Percentiles rank a stretch among this genome's conserved stretches.
These are phyloP conservation scores for Ceratobasidium sp. DNA, from an alignment of 1,284 basidiomycete species.

Conservation along the genomic window DNA sequence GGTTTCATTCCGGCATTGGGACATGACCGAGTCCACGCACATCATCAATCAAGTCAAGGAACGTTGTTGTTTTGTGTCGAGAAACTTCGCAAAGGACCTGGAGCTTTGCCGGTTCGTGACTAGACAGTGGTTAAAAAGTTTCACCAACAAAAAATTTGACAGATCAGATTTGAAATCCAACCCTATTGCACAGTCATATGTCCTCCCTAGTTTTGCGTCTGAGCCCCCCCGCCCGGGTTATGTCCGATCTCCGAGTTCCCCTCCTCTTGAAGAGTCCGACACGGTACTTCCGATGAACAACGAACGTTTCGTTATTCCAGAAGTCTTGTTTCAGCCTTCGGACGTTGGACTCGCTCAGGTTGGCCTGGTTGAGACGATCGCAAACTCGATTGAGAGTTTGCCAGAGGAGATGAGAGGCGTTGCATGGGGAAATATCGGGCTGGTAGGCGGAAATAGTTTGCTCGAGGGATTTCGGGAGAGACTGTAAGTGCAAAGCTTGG, in stretches of 20 bases:
- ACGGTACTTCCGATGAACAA: constrained; percentile 88
- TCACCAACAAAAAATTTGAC: too few species aligned
- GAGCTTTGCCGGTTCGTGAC: constrained; percentile 87
- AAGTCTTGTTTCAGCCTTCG: constrained; percentile 86
- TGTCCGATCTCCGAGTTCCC: constrained; percentile 61
- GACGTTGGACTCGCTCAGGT: constrained; percentile 86
- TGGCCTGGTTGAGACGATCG: constrained; percentile 79
- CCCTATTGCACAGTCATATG: constrained; percentile 82
- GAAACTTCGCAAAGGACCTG: constrained; percentile 73
- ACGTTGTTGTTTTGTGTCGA: constrained; percentile 85
- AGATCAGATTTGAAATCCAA: constrained; percentile 55
- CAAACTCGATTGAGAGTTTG: constrained; percentile 73
- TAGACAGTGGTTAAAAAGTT: too few species aligned
- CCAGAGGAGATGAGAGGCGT: constrained; percentile 83
- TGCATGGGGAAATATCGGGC: constrained; percentile 92
- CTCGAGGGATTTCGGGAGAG: constrained; percentile 77
- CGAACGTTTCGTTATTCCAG: constrained; percentile 89
- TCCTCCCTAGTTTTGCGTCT: constrained; percentile 85
- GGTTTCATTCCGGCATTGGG: constrained; percentile 94
- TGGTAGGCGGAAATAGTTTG: constrained; percentile 84
- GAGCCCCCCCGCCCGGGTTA: constrained; percentile 66
- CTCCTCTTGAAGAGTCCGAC: constrained; percentile 50
- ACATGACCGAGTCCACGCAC: constrained; percentile 96
- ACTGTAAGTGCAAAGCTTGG: too few species aligned
- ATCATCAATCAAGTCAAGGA: constrained; percentile 93